These are phyloP conservation scores for Dictyostelium citrinum DNA, from an alignment of 78 protist genomes.

Conservation along the genomic window DNA sequence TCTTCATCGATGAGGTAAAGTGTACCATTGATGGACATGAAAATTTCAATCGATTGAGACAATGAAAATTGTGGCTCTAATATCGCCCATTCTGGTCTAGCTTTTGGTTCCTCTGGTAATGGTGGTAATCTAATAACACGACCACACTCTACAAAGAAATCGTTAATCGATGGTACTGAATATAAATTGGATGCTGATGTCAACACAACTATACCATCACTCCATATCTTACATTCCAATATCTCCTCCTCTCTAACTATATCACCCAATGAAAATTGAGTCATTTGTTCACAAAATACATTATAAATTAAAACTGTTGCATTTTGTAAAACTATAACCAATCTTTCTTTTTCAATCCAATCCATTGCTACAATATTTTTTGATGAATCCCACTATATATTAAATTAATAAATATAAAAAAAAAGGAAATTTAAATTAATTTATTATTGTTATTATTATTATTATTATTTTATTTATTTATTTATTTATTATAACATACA, in stretches of 20 bases:
- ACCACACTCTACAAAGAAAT: conserved; percentile 7
- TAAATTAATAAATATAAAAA: no score
- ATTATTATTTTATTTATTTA: not conserved
- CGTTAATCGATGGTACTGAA: conserved; percentile 10
- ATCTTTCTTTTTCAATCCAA: conserved; percentile 63
- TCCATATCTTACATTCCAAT: conserved; percentile 35
- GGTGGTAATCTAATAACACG: not conserved
- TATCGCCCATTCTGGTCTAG: conserved; percentile 37
- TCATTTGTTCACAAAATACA: conserved; percentile 45
- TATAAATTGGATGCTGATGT: conserved; percentile 1
- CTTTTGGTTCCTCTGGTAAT: conserved; percentile 4
- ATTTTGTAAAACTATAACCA: conserved; percentile 34
- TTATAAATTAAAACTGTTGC: conserved; percentile 46
- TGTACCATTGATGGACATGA: conserved; percentile 15
- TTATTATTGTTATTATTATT: no score
- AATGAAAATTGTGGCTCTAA: conserved; percentile 40
- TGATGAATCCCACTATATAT: conserved; percentile 46
- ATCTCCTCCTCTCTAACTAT: conserved; percentile 28
- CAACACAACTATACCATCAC: conserved; percentile 45
- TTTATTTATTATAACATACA: not conserved
- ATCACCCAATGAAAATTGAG: conserved; percentile 9
- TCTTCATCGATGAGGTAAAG: conserved; percentile 30
- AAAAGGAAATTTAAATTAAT: no score
- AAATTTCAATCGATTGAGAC: conserved; percentile 2
- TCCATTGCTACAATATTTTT: conserved; percentile 52